Percentiles rank a stretch among this genome's conserved stretches.
Evolutionary conservation across 2,329 filamentous ascomycete species (phyloP).

Genomic region (Cercospora canescens): DNA sequence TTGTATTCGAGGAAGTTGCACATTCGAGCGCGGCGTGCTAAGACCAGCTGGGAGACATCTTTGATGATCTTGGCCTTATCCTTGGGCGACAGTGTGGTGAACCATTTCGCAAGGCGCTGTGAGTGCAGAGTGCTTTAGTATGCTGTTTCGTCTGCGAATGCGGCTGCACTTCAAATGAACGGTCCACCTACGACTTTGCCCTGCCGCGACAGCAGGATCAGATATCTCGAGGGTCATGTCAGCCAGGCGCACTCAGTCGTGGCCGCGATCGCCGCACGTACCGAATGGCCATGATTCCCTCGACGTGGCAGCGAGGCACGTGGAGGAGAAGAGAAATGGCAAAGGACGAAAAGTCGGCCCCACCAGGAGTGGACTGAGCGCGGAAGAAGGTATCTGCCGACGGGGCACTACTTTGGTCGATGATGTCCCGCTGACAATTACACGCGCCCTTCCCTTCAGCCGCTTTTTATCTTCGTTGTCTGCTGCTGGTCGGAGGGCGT

Average conservation of each 20-base stretch:
- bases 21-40: slow-evolving; percentile 95
- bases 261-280: slow-evolving; percentile 34
- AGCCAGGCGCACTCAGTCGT: slow-evolving; percentile 11
- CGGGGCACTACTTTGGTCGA: slow-evolving; percentile 1
- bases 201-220: slow-evolving; percentile 95
- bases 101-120: slow-evolving; percentile 98
- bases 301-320: slow-evolving; percentile 3
- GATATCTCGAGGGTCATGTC: slow-evolving; percentile 64
- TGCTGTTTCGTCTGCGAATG: slow-evolving; percentile 10
- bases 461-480: not conserved
- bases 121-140: slow-evolving; percentile 18
- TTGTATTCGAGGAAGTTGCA: slow-evolving; percentile 99
- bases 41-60: slow-evolving; percentile 95
- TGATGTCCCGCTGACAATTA: slow-evolving; percentile 2
- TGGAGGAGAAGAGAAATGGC: slow-evolving; percentile 4
- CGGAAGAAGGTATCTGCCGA: slow-evolving; percentile 3
- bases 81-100: slow-evolving; percentile 93
- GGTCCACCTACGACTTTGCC: slow-evolving; percentile 86
- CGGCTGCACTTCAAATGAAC: slow-evolving; percentile 15
- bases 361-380: not conserved
- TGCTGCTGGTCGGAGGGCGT: not conserved
- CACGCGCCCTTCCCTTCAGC: not conserved
- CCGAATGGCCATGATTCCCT: slow-evolving; percentile 55
- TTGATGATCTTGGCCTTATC: slow-evolving; percentile 99
- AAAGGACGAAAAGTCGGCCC: slow-evolving; percentile 1